These are phyloP conservation scores for Leavenworthia alabamica DNA, from an alignment of 345 rosid genomes.

Conservation along the genomic window DNA sequence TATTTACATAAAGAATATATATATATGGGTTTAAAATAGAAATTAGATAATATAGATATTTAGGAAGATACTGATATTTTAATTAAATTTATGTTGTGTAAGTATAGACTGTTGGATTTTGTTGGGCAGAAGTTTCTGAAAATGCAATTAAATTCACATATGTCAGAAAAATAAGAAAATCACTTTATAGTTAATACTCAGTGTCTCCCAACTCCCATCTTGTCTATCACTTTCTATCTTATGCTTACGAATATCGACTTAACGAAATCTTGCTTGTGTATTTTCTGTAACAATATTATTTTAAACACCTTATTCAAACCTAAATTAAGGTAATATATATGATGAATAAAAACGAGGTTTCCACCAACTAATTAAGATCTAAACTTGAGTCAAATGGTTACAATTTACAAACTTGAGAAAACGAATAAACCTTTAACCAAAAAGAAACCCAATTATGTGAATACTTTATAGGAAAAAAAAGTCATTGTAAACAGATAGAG, in stretches of 20 bases:
- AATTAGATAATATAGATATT: neutral
- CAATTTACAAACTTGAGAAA: too few relatives aligned
- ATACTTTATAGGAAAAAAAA: too few relatives aligned
- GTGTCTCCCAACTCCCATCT: conserved; percentile 28
- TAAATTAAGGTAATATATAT: too few relatives aligned
- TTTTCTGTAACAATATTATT: neutral
- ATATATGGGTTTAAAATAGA: neutral
- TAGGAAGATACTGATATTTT: neutral
- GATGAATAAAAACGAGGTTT: neutral
- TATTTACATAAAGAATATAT: neutral
- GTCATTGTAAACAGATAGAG: neutral
- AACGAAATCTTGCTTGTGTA: neutral
- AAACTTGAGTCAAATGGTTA: neutral
- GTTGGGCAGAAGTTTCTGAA: conserved; percentile 23
- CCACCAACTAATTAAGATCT: neutral
- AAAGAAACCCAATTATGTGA: too few relatives aligned
- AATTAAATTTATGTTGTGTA: conserved; percentile 2
- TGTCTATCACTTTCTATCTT: conserved; percentile 6
- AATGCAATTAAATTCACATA: conserved; percentile 15
- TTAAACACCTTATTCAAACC: neutral
- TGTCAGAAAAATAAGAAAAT: conserved; percentile 22
- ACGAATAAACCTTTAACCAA: too few relatives aligned
- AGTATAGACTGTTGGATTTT: neutral
- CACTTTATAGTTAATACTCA: conserved; percentile 22
- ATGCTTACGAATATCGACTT: neutral